Evolutionary conservation across 495 filamentous ascomycete genomes (phyloP), one percentile per base, ranked within the genome.

Genomic region (Aspergillus nanangensis): DNA sequence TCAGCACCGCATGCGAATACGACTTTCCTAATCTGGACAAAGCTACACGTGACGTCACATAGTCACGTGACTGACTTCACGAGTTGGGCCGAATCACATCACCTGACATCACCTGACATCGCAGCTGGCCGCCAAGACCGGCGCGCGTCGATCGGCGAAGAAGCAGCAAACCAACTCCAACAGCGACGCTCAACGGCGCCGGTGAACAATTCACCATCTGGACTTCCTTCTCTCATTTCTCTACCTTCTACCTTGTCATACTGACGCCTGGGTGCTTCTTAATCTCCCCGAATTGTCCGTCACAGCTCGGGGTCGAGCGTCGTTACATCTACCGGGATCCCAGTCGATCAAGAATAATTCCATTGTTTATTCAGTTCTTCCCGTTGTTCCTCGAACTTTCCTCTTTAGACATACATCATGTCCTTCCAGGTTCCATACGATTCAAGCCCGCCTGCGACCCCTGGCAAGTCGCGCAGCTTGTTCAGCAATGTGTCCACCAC

Each of bases 401-500:
- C 15, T 29, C 35, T n/a, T 25, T 17, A 20, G 21, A 39, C 20
- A 29, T 13, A 15, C 62, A 59, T 50, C 18, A 73, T 73, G 70
- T 54, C 61, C 7, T 75, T 72, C 52, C 48, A 65, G 44, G 56
- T 69, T 13, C 61, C 66, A 8, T 63, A 58, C 41, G 65, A 66
- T 13, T 60, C 67, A 4, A 67, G 61, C 15, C 57, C 63, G 4
- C 68, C 70, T 2, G 61, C 63, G 32, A 75, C 71, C 1, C 71
- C 71, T 9, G 66, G 61, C n/a, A 72, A 69, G 46, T 56, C 56
- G 18, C 67, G 65, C 38, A 66, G 65, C 41, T 52, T 69, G 13
- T 64, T 70, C 45, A 62, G 65, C 43, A 65, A 82, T 57, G 74
- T 81, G 24, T 90, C 90, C 1, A 91, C 85, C 1, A 92, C 89